phyloP scores from a whole-genome alignment of 139 green algal genomes.

The Picochlorum sp. region DNA sequence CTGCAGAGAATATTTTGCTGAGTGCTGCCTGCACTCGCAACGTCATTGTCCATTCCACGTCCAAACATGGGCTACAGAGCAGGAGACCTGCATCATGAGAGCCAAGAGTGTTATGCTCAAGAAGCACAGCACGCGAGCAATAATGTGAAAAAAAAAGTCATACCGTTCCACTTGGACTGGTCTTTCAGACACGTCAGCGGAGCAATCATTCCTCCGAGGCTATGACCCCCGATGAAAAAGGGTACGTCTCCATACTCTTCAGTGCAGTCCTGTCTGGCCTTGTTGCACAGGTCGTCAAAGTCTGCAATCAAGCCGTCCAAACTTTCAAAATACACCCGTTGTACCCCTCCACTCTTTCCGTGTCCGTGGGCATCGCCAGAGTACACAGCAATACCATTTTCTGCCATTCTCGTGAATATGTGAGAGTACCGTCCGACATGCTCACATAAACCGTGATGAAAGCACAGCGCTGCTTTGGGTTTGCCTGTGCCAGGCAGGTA shows the following conservation, averaged over 20 bases:
- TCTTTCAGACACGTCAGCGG: constrained; percentile 22
- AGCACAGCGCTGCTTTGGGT: constrained; percentile 28
- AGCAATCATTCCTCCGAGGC: constrained; percentile 59
- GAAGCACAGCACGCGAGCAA: too few relatives aligned
- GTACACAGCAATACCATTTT: constrained; percentile 35
- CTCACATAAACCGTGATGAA: constrained; percentile 52
- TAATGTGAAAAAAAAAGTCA: too few relatives aligned
- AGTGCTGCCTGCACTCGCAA: constrained; percentile 53
- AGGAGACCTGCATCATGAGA: constrained; percentile 23
- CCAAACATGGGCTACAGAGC: constrained; percentile 50
- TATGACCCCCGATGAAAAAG: constrained; percentile 50
- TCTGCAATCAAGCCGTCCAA: constrained; percentile 38
- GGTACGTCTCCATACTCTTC: not conserved
- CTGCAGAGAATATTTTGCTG: constrained; percentile 36
- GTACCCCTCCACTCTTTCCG: not conserved
- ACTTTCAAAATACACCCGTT: constrained; percentile 4
- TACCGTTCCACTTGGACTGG: constrained; percentile 36
- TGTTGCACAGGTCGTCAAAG: constrained; percentile 22
- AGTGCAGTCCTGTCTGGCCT: not conserved
- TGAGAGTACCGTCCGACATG: constrained; percentile 41
- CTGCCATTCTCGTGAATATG: constrained; percentile 24
- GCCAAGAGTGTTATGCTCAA: too few relatives aligned
- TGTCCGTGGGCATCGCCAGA: constrained; percentile 22
- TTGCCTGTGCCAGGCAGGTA: not conserved
- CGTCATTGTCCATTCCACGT: constrained; percentile 58